Evolutionary conservation across 306 rosid genomes (phyloP).

Genomic region (Ceratonia siliqua): DNA sequence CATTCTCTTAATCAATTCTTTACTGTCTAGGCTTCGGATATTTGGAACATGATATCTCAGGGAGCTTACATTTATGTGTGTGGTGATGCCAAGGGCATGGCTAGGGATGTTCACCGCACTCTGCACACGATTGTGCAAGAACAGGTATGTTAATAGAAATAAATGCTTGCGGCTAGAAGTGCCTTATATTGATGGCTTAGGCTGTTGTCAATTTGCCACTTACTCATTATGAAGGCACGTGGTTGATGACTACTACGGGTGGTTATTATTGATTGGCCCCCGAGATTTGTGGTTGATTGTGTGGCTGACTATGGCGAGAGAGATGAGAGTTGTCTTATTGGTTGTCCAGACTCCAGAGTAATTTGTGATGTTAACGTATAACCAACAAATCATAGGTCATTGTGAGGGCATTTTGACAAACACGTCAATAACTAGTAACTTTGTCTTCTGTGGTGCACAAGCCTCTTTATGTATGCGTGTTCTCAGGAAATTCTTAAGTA

Average conservation of each 20-base stretch:
- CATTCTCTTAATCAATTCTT: conserved; percentile 31
- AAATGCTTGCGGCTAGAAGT: not conserved
- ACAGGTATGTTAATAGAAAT: conserved; percentile 53
- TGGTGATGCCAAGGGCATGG: conserved; percentile 99
- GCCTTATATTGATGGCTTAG: not conserved
- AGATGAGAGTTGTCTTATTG: conserved; percentile 13
- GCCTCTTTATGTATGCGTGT: too few relatives aligned
- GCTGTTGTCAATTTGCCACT: conserved; percentile 22
- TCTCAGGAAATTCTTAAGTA: too few relatives aligned
- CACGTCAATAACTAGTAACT: not conserved
- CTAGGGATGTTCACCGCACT: conserved; percentile 92
- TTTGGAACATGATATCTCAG: conserved; percentile 81
- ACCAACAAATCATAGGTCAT: not conserved
- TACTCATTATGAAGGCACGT: not conserved
- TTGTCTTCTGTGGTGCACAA: not conserved
- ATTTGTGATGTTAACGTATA: conserved; percentile 1
- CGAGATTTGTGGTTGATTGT: not conserved
- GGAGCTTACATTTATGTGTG: conserved; percentile 91
- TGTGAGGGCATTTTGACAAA: not conserved
- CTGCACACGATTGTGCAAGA: conserved; percentile 79
- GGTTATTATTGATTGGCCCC: not conserved
- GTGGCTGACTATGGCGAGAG: not conserved
- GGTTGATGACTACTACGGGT: not conserved
- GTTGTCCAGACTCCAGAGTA: not conserved
- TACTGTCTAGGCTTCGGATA: conserved; percentile 72